phyloP scores from a whole-genome alignment of 1,284 basidiomycete genomes.

The Albatrellus sp. region DNA sequence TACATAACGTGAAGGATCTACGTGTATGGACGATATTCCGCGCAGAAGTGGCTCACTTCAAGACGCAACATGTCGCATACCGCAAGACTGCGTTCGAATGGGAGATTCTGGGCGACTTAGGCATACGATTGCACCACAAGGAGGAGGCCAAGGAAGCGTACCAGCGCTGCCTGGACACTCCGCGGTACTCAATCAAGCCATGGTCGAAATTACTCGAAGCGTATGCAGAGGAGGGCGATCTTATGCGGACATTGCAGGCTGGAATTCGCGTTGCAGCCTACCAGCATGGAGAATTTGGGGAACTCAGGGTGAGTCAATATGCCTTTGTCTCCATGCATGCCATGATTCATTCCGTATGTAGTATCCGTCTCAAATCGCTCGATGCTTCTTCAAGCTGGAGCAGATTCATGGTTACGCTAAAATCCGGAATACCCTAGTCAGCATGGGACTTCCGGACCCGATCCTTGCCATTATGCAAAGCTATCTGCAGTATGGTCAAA shows the following conservation, averaged over 20 bases:
- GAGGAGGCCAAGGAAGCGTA: conserved; percentile 98
- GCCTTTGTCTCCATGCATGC: neutral
- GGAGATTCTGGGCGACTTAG: conserved; percentile 97
- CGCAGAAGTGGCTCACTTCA: conserved; percentile 98
- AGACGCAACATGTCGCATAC: conserved; percentile 93
- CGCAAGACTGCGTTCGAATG: conserved; percentile 95
- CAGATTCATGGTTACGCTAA: conserved; percentile 92
- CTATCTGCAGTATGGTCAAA: conserved; percentile 69
- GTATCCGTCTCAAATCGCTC: conserved; percentile 88
- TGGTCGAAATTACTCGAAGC: conserved; percentile 89
- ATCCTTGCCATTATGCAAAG: conserved; percentile 82
- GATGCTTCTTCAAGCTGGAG: conserved; percentile 86
- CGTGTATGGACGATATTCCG: conserved; percentile 99
- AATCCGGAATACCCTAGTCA: conserved; percentile 86
- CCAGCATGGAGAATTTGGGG: conserved; percentile 76
- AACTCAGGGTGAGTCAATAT: conserved; percentile 56
- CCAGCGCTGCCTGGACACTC: conserved; percentile 83
- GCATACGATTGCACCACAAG: conserved; percentile 85
- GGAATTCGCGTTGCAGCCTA: conserved; percentile 91
- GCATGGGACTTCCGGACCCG: conserved; percentile 82
- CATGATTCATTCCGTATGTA: conserved; percentile 17
- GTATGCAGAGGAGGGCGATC: conserved; percentile 90
- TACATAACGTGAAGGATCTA: conserved; percentile 42
- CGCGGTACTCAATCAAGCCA: conserved; percentile 82
- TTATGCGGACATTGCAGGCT: conserved; percentile 82